Base-by-base conservation (phyloP, 495 filamentous ascomycete species). In the Oidiodendron maius region DNA sequence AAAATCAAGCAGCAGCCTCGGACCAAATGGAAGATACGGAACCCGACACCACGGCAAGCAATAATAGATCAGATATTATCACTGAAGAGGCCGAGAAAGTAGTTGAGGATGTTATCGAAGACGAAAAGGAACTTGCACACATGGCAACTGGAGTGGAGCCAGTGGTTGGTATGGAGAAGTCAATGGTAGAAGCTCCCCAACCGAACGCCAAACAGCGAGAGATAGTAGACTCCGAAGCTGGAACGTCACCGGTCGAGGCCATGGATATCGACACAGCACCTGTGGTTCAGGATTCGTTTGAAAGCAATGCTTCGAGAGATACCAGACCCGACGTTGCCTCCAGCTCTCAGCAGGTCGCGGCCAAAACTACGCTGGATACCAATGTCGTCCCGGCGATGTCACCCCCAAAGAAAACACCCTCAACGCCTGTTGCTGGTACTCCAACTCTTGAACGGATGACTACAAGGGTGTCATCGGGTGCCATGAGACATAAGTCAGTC, bases 401-500 rank as follows among this genome's bases (percentile, higher is more conserved):
- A 20, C 56, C 49, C n/a, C 38, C 50, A 16, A 49, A 46, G 18
- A 51, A 41, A 30, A 51, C 58, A 24, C 44, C 50, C 35, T 30
- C 53, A 21, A 61, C 52, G 11, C 39, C 56, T 22, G 51, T 52
- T 25, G 58, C 53, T 12, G 58, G 52, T 22, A 58, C 64, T 21
- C 52, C 65, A 5, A 59, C 65, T 12, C 65, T 71, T 17, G 77
- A 78, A 58, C 70, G 74, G 44, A 82, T 81, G 75, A 83, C 71
- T 22, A 87, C 76, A 25, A 68, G 76, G 57, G 77, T 81, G 44
- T 82, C 74, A 22, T 86, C 81, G 16, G 81, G 81, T 40, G 79
- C 81, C 15, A 78, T 85, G 55, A 72, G 76, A 24, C 82, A 86
- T 42, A 89, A 86, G 56, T 84, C 82, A 20, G 82, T 87, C 10